phyloP scores from a whole-genome alignment of 306 rosid genomes.

The Cicer judaicum region DNA sequence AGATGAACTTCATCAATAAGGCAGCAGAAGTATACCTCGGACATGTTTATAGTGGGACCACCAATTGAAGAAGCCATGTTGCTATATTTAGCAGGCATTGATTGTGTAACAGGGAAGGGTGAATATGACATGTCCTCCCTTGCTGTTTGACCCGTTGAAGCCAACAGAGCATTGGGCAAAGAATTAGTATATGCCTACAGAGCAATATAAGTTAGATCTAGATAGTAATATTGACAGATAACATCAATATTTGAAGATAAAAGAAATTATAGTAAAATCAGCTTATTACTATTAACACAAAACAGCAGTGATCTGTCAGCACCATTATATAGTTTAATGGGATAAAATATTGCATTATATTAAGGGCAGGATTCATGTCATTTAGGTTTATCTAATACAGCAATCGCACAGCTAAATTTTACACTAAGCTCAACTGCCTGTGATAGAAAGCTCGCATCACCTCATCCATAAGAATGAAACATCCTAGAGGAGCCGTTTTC shows the following conservation, averaged over 20 bases:
- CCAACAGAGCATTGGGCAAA: constrained; percentile 82
- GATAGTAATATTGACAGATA: constrained; percentile 3
- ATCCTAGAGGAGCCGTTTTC: background rate
- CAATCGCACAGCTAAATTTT: background rate
- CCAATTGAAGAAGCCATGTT: constrained; percentile 83
- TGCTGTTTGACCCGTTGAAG: constrained; percentile 73
- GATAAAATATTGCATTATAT: constrained; percentile 4
- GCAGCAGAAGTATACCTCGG: constrained; percentile 69
- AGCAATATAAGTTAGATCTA: constrained; percentile 34
- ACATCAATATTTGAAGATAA: constrained; percentile 17
- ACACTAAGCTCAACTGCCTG: background rate
- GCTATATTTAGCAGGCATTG: constrained; percentile 79
- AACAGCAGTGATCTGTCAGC: background rate
- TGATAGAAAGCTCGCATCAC: background rate
- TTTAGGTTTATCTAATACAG: constrained; percentile 14
- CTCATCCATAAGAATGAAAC: constrained; percentile 16
- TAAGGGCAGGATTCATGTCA: constrained; percentile 26
- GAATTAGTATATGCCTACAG: constrained; percentile 83
- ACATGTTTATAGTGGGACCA: constrained; percentile 79
- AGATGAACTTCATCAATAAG: constrained; percentile 22
- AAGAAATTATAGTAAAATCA: constrained; percentile 9
- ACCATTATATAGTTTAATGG: constrained; percentile 25
- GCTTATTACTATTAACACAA: background rate
- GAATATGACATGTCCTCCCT: constrained; percentile 93
- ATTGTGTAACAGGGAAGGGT: constrained; percentile 83